phyloP scores from a whole-genome alignment of 179 eudicot species.

The Gypsophila paniculata region DNA sequence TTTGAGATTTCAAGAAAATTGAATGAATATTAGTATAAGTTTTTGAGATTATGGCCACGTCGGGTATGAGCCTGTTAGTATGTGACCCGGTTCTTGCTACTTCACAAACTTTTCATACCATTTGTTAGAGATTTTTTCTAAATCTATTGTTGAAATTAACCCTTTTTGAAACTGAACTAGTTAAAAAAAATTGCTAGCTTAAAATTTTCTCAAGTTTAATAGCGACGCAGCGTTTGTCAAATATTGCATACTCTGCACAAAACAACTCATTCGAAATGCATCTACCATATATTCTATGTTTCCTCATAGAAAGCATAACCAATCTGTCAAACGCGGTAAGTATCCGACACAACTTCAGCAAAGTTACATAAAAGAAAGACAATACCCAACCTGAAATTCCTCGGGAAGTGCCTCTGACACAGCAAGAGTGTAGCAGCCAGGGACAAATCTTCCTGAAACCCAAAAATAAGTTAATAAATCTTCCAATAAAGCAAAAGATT shows the following conservation, averaged over 20 bases:
- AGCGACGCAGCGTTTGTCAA: neutral
- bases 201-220: neutral
- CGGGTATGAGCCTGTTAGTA: too few relatives aligned
- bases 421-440: conserved; percentile 91
- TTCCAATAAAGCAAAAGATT: neutral
- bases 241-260: neutral
- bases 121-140: neutral
- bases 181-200: neutral
- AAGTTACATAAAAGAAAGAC: neutral
- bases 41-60: too few relatives aligned
- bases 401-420: conserved; percentile 82
- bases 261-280: neutral
- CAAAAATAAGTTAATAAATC: neutral
- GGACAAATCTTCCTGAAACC: conserved; percentile 60
- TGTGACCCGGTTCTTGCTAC: too few relatives aligned
- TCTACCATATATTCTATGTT: neutral
- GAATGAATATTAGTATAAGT: too few relatives aligned
- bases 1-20: too few relatives aligned
- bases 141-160: too few relatives aligned
- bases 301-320: neutral
- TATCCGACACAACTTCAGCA: neutral
- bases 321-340: neutral
- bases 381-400: conserved; percentile 60
- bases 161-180: neutral
- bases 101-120: too few relatives aligned